Conservation (phyloP, 164 flowering plant species). For the Vitis rotundifolia region DNA sequence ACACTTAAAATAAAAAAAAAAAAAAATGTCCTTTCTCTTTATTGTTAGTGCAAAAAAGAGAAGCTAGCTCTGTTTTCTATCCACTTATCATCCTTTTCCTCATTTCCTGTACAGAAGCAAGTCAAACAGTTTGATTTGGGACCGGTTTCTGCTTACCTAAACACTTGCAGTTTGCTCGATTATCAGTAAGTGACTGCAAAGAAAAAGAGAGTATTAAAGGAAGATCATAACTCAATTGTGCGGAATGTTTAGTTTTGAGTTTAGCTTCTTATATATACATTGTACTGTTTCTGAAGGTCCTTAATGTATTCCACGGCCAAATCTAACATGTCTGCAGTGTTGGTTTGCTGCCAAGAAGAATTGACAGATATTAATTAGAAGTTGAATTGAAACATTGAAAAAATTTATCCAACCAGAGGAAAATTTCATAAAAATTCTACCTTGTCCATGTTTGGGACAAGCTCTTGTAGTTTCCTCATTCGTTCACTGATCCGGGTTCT, state of each 20-base stretch:
- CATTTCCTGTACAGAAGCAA: constrained; percentile 18
- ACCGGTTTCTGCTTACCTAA: constrained; percentile 22
- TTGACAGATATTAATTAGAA: no score
- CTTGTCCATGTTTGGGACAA: constrained; percentile 85
- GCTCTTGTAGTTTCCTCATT: constrained; percentile 72
- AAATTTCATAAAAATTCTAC: constrained; percentile 18
- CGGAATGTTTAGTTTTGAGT: background rate
- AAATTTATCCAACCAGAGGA: background rate
- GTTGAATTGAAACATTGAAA: background rate
- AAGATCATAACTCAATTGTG: background rate
- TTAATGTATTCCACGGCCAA: constrained; percentile 68
- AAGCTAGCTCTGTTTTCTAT: constrained; percentile 6
- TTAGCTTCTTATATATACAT: constrained; percentile 29
- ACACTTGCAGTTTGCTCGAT: constrained; percentile 61
- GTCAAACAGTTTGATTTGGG: constrained; percentile 19
- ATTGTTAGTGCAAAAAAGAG: background rate
- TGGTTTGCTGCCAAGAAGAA: constrained; percentile 56
- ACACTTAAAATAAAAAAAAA: background rate
- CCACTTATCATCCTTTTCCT: constrained; percentile 3
- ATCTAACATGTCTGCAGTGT: constrained; percentile 69
- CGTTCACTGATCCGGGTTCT: constrained; percentile 72
- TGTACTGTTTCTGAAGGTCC: constrained; percentile 55
- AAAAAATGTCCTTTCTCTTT: background rate
- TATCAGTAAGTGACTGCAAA: constrained; percentile 46
- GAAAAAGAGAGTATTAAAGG: background rate